A percentile compares a stretch with the other conserved stretches of the same genome.
phyloP scores from a whole-genome alignment of 441 rosid genomes.

The Dalechampia spathulata region DNA sequence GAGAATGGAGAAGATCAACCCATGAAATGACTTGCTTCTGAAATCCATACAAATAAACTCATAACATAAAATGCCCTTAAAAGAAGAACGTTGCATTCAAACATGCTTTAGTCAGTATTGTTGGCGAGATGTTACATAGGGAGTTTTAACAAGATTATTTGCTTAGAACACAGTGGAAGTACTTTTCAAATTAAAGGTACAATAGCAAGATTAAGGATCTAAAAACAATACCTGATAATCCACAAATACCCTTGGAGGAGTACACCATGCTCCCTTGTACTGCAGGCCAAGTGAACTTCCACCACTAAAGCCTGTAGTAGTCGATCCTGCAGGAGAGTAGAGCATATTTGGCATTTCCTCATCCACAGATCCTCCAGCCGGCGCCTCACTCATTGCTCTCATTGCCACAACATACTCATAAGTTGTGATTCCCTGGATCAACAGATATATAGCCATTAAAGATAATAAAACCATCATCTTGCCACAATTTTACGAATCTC shows the following conservation, averaged over 20 bases:
- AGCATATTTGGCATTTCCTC: conserved; percentile 57
- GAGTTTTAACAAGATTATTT: background rate
- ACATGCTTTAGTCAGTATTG: no score
- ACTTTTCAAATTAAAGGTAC: background rate
- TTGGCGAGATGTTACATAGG: no score
- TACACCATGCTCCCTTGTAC: conserved; percentile 87
- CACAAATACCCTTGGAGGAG: conserved; percentile 94
- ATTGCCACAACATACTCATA: conserved; percentile 93
- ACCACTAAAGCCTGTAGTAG: conserved; percentile 78
- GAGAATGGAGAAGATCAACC: no score
- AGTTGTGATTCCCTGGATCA: conserved; percentile 79
- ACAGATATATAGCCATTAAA: background rate
- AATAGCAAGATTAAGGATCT: background rate
- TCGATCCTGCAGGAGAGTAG: conserved; percentile 81
- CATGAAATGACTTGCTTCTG: no score
- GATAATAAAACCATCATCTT: no score
- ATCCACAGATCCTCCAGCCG: conserved; percentile 57
- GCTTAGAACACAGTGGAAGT: background rate
- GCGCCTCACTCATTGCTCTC: conserved; percentile 82
- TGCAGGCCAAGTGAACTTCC: conserved; percentile 93
- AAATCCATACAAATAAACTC: no score
- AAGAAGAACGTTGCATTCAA: no score
- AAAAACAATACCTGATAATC: conserved; percentile 66
- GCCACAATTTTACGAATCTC: background rate
- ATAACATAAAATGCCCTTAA: no score